A percentile compares a stretch with the other conserved stretches of the same genome.
Evolutionary conservation across 768 basidiomycete genomes (phyloP).

Genomic region (Agrocybe chaxingu): DNA sequence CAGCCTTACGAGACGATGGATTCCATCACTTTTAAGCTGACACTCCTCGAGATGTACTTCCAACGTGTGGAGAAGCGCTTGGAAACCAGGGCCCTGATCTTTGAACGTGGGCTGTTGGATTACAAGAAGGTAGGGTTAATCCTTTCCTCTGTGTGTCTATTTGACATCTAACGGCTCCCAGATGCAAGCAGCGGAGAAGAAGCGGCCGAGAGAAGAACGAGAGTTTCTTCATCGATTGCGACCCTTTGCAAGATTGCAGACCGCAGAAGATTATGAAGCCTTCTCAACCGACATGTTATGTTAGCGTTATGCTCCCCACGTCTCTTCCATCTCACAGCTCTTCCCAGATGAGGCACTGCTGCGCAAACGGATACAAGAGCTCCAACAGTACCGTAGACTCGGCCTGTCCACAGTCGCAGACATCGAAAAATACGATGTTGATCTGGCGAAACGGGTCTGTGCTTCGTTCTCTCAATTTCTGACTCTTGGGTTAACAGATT

Average conservation of each 20-base stretch:
- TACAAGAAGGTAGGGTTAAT: slow-evolving; percentile 78
- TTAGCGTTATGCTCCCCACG: slow-evolving; percentile 35
- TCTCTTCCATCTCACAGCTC: slow-evolving; percentile 1
- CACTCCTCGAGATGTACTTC: slow-evolving; percentile 86
- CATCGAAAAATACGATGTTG: slow-evolving; percentile 84
- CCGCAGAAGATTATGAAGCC: slow-evolving; percentile 85
- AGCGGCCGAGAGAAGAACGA: slow-evolving; percentile 85
- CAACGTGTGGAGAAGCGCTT: slow-evolving; percentile 83
- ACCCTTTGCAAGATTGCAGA: slow-evolving; percentile 88
- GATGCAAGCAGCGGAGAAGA: slow-evolving; percentile 92
- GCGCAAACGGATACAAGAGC: slow-evolving; percentile 83
- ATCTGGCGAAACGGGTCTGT: slow-evolving; percentile 70
- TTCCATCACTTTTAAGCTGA: slow-evolving; percentile 85
- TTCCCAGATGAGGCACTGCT: slow-evolving; percentile 79
- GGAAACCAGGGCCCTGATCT: slow-evolving; percentile 86
- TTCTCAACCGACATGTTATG: slow-evolving; percentile 89
- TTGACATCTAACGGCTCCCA: slow-evolving; percentile 27
- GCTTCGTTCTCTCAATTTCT: slow-evolving; percentile 1
- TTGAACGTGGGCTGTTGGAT: slow-evolving; percentile 86
- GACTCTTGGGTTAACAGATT: slow-evolving; percentile 7
- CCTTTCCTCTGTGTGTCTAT: background rate
- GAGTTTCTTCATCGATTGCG: slow-evolving; percentile 87
- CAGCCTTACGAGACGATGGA: slow-evolving; percentile 81
- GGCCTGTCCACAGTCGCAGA: slow-evolving; percentile 85
- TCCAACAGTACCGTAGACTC: slow-evolving; percentile 86